A percentile compares a stretch with the other conserved stretches of the same genome.
These are phyloP conservation scores for Arthrobotrys musiformis DNA, from an alignment of 2,329 filamentous ascomycete genomes.

Conservation along the genomic window DNA sequence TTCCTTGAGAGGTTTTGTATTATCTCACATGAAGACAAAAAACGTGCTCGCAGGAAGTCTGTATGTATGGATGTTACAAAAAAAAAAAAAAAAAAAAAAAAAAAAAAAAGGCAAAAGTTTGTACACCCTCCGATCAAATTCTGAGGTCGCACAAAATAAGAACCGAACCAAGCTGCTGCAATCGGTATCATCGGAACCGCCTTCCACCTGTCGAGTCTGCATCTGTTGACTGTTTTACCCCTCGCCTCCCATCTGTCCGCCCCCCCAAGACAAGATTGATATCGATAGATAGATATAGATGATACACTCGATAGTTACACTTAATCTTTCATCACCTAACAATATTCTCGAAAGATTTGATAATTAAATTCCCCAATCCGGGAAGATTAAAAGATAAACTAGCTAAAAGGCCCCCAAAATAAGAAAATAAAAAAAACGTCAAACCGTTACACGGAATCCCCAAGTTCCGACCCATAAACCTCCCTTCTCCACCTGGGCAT, in stretches of 20 bases:
- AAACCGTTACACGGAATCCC: constrained; percentile 7
- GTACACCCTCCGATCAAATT: constrained; percentile 1
- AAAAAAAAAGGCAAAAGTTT: background rate
- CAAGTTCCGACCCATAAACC: background rate
- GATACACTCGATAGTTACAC: too few relatives aligned
- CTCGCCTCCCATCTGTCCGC: background rate
- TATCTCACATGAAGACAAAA: constrained; percentile 6
- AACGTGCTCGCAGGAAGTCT: background rate
- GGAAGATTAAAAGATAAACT: background rate
- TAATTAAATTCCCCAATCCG: background rate
- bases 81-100: background rate
- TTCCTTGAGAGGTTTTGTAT: background rate
- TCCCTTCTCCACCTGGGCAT: constrained; percentile 5
- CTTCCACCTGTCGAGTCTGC: constrained; percentile 25
- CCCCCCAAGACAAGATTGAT: background rate
- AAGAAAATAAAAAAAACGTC: background rate
- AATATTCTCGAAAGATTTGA: too few relatives aligned
- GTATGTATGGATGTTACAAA: too few relatives aligned
- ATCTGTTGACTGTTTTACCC: too few relatives aligned
- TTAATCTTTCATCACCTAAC: too few relatives aligned
- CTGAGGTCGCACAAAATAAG: constrained; percentile 50
- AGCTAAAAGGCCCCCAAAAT: background rate
- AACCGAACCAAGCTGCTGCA: too few relatives aligned
- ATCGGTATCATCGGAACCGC: constrained; percentile 44
- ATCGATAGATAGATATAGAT: too few relatives aligned